Evolutionary conservation across 768 basidiomycete genomes (phyloP), one percentile per base, ranked within the genome.

Genomic region (Boletus barrowsii): DNA sequence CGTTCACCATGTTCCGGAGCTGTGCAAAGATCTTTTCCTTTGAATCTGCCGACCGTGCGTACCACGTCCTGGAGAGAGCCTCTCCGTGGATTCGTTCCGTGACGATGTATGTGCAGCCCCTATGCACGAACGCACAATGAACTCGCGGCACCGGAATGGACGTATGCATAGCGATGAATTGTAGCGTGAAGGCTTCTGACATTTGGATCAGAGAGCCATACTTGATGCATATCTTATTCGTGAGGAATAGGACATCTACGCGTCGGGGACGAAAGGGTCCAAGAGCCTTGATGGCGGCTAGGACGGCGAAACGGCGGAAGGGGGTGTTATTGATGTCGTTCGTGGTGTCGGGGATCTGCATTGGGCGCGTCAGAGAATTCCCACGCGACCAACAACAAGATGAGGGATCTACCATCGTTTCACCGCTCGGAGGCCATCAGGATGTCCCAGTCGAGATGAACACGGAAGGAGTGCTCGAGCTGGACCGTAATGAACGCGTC

Each of bases 361-460:
- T 26, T 26, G 26, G 26, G 26, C 26, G 26, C 22, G 22, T 22
- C 22, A 22, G 22, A 22, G 22, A 22, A 22, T 91, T 86, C 78
- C 90, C 91, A 8, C 90, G 3, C 90, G 3, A 88, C 79, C 42
- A 87, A 88, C 72, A 83, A 78, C n/a, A n/a, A n/a, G n/a, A n/a
- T n/a, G 63, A 94, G 63, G 87, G 85, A 62, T 83, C 84, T 20
- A 80, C 74, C 26, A 71, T 94, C 54, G 75, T 82, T 24, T 81
- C 87, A 7, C 90, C 91, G n/a, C 79, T 93, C 26, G 83, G 84
- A 9, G 88, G 89, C 1, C 93, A 93, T 72, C 90, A 92, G 72
- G 93, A 93, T 60, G 81, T 93, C 51, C 88, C 90, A 30, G 87
- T 93, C 47, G 88, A 90, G 68, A 67, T 70, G 67, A 41, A 53